These are phyloP conservation scores for Zygnema circumcarinatum DNA, from an alignment of 139 green algal species.

Conservation along the genomic window DNA sequence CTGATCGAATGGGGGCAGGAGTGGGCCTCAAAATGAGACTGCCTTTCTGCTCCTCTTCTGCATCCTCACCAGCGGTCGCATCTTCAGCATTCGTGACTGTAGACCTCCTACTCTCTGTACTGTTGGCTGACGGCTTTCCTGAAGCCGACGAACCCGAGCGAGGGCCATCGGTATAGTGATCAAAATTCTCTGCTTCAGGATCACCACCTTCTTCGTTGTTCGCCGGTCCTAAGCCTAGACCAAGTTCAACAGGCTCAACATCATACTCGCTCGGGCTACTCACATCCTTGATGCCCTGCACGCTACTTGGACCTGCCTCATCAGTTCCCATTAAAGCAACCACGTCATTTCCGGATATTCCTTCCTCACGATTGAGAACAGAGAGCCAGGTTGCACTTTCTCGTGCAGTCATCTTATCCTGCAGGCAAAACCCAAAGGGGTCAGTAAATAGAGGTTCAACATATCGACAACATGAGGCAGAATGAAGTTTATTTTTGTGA, in stretches of 20 bases:
- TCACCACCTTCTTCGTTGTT: not conserved
- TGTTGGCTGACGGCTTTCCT: not conserved
- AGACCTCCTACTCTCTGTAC: not conserved
- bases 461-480: too few species aligned
- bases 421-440: constrained; percentile 3
- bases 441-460: too few species aligned
- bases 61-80: not conserved
- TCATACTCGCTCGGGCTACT: constrained; percentile 15
- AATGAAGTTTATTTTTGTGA: too few species aligned
- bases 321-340: not conserved
- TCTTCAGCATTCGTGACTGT: constrained; percentile 2
- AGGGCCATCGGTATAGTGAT: constrained; percentile 10
- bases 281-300: not conserved
- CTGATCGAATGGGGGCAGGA: not conserved
- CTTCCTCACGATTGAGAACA: constrained; percentile 56
- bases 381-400: constrained; percentile 60
- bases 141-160: not conserved
- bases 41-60: constrained; percentile 11
- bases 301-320: not conserved
- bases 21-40: not conserved
- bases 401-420: constrained; percentile 61
- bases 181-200: constrained; percentile 14
- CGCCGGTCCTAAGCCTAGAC: not conserved
- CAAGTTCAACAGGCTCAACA: not conserved
- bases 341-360: not conserved